Evolutionary conservation across 2,329 filamentous ascomycete genomes (phyloP), one percentile per base, ranked within the genome.

Genomic region (Claviceps africana): DNA sequence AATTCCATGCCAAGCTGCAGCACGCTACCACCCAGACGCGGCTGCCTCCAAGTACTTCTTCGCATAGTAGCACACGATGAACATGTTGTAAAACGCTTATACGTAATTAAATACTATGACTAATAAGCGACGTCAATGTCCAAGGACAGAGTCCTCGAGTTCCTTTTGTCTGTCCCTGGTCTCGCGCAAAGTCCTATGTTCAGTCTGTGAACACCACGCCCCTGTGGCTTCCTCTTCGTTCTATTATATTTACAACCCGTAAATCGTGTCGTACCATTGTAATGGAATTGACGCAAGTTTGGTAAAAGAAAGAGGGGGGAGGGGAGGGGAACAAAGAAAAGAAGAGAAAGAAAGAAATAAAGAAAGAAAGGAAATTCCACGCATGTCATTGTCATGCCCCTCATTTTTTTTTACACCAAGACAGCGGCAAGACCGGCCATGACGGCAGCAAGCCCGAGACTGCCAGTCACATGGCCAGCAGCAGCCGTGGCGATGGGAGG

Each of bases 361-460:
- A 42, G 8, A n/a, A 15, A 21, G 33, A 43, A 28, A 19, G 17
- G 19, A 51, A 42, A 22, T 19, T 22, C n/a, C 5, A 4, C 31
- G 30, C 30, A 1, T 37, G 15, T 48, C 33, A 25, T 48, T n/a
- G 17, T 25, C 46, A 15, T 21, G 28, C 3, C n/a, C 21, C 3
- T 42, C 3, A 3, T 25, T 2, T 2, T 25, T 2, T 2, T n/a
- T 43, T 50, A 46, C 25, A 55, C 35, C 39, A 69, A 57, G 56
- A 68, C 50, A 39, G 60, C 65, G 47, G 61, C 61, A 47, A 67
- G 53, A 60, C 62, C 66, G 33, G 59, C 64, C 21, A 63, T 63
- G 45, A 59, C 64, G 48, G 61, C 63, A 47, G 60, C 59, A 50
- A 62, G 53, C 55, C 61, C 59, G 46, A 64, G 52, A 55, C 61